Base-by-base conservation (phyloP, 768 basidiomycete species). In the Suillus subalutaceus region DNA sequence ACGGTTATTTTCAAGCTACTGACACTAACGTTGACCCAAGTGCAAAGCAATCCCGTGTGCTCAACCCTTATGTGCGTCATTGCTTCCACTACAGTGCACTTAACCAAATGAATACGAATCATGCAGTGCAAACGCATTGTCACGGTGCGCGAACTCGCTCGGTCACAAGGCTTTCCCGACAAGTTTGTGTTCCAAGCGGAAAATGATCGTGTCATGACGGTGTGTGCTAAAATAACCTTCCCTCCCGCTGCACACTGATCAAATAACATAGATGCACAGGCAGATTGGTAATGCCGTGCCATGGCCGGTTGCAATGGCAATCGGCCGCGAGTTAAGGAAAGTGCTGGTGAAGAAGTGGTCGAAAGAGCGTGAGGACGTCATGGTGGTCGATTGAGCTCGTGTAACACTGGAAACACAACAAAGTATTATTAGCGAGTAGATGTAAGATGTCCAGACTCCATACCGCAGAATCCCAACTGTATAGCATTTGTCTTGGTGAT, bases 251-350 rank as follows among this genome's bases (percentile, higher is more conserved):
- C 30, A 43, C 12, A 43, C 58, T 37, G 41, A 48, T 63, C 3
- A 41, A 46, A 67, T 65, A 2, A 64, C 50, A 10, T 67, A 93
- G 90, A 90, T 93, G 82, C 90, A 92, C 70, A 82, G 90, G 37
- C 90, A 92, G 65, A 92, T 94, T 67, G 92, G 92, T 16, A 93
- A 93, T 71, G 90, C 92, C 0, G 90, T 93, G 3, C 88, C 92
- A 1, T 84, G 88, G 80, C 89, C 81, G 2, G 79, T 94, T 6
- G 83, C 83, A 18, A 74, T 76, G 26, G 92, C 92, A 0, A 77
- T 94, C 8, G 92, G 90, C 23, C 81, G 86, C 23, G 85, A 90
- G 71, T 80, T 93, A 44, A 78, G 84, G 10, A 77, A 81, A 6
- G 81, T 83, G 0, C 67, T 87, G 37, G 83, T 88, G 63, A 80